phyloP scores from a whole-genome alignment of 352 stramenopile genomes.

The Phytopythium ostracodes region DNA sequence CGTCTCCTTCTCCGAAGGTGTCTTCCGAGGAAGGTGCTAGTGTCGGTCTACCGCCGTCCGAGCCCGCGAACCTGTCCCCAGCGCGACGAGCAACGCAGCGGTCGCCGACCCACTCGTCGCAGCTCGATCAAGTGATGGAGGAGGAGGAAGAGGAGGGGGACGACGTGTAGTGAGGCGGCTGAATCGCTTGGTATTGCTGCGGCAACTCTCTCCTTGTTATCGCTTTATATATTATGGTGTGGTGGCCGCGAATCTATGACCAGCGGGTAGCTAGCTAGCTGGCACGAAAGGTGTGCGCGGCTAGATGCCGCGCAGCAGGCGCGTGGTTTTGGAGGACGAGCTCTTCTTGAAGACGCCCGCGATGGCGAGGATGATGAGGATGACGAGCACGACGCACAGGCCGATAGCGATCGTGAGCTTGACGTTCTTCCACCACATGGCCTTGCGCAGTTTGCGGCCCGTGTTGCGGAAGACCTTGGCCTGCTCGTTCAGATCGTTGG shows the following conservation, averaged over 20 bases:
- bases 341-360: conserved; percentile 75
- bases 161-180: neutral
- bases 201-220: neutral
- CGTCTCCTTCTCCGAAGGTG: neutral
- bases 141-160: conserved; percentile 6
- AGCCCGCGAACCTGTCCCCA: neutral
- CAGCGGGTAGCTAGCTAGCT: neutral
- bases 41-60: neutral
- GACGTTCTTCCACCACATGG: conserved; percentile 88
- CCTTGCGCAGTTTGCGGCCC: conserved; percentile 66
- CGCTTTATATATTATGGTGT: neutral
- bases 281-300: neutral
- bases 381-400: conserved; percentile 58
- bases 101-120: conserved; percentile 1
- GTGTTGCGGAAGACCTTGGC: conserved; percentile 86
- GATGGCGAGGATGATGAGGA: conserved; percentile 74
- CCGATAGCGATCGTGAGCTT: conserved; percentile 66
- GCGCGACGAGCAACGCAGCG: neutral
- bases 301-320: conserved; percentile 4
- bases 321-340: conserved; percentile 19
- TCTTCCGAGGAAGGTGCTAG: neutral
- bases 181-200: neutral
- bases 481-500: conserved; percentile 84
- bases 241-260: neutral
- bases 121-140: conserved; percentile 1